phyloP scores from a whole-genome alignment of 23 red algal species.

The Agarophyton chilense region DNA sequence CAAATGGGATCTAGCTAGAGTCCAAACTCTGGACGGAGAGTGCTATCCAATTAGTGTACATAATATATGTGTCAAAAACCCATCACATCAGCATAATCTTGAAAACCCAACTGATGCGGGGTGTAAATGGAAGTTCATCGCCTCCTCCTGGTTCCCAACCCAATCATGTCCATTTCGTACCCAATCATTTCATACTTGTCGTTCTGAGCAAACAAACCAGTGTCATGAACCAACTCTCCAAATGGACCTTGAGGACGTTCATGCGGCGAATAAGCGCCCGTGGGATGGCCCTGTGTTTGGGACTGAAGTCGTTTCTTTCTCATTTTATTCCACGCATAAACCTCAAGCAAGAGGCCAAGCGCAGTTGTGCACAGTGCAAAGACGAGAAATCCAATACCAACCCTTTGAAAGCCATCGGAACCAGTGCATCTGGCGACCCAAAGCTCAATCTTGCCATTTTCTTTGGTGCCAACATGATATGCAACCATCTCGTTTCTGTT shows the following conservation, averaged over 20 bases:
- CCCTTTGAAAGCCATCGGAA: background rate
- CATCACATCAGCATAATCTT: no score
- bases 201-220: background rate
- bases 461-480: background rate
- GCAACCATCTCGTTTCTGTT: background rate
- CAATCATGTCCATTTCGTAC: background rate
- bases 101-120: no score
- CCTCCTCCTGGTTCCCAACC: background rate
- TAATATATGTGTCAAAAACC: background rate
- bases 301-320: background rate
- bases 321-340: slow-evolving; percentile 4
- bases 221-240: background rate
- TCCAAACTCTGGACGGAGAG: no score
- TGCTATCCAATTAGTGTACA: no score
- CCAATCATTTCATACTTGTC: background rate
- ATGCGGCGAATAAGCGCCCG: background rate
- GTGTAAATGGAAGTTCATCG: background rate
- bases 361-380: background rate
- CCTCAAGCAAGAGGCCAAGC: slow-evolving; percentile 1
- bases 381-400: slow-evolving; percentile 25
- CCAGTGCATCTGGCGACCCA: slow-evolving; percentile 25
- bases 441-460: background rate
- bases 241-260: background rate
- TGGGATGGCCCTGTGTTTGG: background rate
- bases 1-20: no score